These are phyloP conservation scores for Scleromitrula shiraiana DNA, from an alignment of 2,329 filamentous ascomycete species.

Conservation along the genomic window DNA sequence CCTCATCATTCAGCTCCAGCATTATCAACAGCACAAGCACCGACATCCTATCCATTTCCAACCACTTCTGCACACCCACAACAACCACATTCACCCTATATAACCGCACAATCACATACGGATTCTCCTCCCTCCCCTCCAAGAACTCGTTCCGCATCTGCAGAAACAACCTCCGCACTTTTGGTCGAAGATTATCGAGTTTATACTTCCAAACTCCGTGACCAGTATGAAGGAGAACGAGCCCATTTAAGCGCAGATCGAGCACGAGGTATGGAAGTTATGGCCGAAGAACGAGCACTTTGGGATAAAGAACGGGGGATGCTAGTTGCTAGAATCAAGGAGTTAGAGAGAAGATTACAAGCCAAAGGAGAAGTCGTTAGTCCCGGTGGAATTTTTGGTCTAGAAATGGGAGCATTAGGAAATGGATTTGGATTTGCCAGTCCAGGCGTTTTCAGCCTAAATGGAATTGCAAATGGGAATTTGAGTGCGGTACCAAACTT, in stretches of 20 bases:
- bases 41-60: neutral
- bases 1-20: conserved; percentile 4
- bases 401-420: conserved; percentile 1
- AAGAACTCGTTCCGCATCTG: conserved; percentile 25
- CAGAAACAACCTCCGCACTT: conserved; percentile 20
- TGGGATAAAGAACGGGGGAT: conserved; percentile 27
- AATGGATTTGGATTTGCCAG: neutral
- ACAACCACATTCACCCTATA: conserved; percentile 11
- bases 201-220: conserved; percentile 26
- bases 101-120: conserved; percentile 1
- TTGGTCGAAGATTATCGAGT: conserved; percentile 28
- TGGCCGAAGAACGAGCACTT: conserved; percentile 28
- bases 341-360: conserved; percentile 22
- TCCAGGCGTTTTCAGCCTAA: too few species aligned
- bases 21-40: conserved; percentile 5
- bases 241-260: conserved; percentile 28
- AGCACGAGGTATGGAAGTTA: conserved; percentile 25
- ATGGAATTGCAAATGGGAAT: too few species aligned
- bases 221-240: conserved; percentile 27
- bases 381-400: conserved; percentile 1
- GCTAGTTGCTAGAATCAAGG: conserved; percentile 22
- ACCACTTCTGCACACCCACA: neutral
- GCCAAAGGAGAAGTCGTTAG: conserved; percentile 2
- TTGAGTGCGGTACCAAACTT: too few species aligned
- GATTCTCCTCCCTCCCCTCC: conserved; percentile 25